These are phyloP conservation scores for Pisolithus albus DNA, from an alignment of 768 basidiomycete genomes.

Conservation along the genomic window DNA sequence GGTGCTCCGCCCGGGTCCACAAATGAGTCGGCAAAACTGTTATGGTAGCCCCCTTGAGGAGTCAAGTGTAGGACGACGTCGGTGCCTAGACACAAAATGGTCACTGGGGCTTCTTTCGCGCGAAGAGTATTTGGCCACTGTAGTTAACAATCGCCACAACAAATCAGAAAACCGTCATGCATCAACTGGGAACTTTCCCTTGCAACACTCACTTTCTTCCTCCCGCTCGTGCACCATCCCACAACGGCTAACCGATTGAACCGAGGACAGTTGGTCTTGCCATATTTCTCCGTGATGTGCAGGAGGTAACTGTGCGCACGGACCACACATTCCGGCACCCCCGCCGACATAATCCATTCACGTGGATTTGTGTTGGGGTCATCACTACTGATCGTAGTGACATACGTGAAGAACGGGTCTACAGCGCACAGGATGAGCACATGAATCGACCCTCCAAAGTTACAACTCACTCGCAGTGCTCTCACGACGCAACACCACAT, in stretches of 20 bases:
- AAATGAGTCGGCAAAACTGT: background rate
- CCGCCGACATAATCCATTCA: conserved; percentile 16
- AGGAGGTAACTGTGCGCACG: conserved; percentile 23
- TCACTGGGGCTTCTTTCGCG: conserved; percentile 16
- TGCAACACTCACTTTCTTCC: conserved; percentile 25
- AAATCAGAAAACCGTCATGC: background rate
- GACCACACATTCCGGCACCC: conserved; percentile 18
- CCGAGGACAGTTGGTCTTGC: conserved; percentile 24
- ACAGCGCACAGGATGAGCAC: conserved; percentile 1
- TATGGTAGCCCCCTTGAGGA: conserved; percentile 21
- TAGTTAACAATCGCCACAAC: background rate
- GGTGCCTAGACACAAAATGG: conserved; percentile 21
- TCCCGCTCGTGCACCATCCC: conserved; percentile 39
- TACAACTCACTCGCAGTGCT: conserved; percentile 15
- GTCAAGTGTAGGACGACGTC: conserved; percentile 17
- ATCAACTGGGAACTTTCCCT: background rate
- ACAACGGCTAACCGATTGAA: conserved; percentile 31
- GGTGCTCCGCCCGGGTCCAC: too few relatives aligned
- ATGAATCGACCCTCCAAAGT: background rate
- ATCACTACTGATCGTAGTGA: conserved; percentile 6
- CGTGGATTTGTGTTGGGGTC: conserved; percentile 7
- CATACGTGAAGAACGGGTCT: conserved; percentile 26
- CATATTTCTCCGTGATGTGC: conserved; percentile 29
- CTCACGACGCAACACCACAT: conserved; percentile 15
- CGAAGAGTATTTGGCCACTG: conserved; percentile 19